Evolutionary conservation across 768 basidiomycete species (phyloP).

Genomic region (Xerocomus potaroensis): DNA sequence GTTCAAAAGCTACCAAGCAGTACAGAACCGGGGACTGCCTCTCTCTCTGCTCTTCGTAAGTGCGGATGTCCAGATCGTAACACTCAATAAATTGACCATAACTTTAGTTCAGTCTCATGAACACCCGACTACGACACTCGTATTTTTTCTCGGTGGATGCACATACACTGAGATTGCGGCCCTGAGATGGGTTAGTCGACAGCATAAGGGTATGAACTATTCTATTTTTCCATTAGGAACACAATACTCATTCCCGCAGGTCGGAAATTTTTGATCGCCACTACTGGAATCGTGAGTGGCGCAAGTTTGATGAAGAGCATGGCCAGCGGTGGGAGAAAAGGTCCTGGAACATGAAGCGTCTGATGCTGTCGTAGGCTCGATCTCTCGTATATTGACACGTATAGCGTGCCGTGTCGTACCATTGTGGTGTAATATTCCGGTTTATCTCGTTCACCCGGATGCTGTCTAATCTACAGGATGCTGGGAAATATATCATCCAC

Average conservation of each 20-base stretch:
- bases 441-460: conserved; percentile 5
- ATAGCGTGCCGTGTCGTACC: conserved; percentile 8
- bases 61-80: conserved; percentile 8
- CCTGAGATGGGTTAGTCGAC: conserved; percentile 84
- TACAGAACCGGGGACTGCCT: conserved; percentile 23
- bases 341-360: conserved; percentile 36
- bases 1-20: conserved; percentile 41
- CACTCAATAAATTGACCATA: not conserved
- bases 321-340: conserved; percentile 38
- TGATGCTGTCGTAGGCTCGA: conserved; percentile 22
- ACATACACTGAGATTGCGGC: conserved; percentile 98
- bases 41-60: conserved; percentile 34
- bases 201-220: conserved; percentile 63
- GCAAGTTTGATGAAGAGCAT: conserved; percentile 66
- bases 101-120: conserved; percentile 47
- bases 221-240: not conserved
- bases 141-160: conserved; percentile 96
- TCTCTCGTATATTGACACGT: conserved; percentile 1
- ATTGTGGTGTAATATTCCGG: conserved; percentile 12
- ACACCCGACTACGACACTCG: conserved; percentile 74
- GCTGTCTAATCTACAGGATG: conserved; percentile 13
- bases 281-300: conserved; percentile 88
- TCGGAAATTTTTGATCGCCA: conserved; percentile 83
- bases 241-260: conserved; percentile 42
- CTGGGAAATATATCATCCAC: not conserved